phyloP scores from a whole-genome alignment of 2,329 filamentous ascomycete species.

The Nigrospora sphaerica region DNA sequence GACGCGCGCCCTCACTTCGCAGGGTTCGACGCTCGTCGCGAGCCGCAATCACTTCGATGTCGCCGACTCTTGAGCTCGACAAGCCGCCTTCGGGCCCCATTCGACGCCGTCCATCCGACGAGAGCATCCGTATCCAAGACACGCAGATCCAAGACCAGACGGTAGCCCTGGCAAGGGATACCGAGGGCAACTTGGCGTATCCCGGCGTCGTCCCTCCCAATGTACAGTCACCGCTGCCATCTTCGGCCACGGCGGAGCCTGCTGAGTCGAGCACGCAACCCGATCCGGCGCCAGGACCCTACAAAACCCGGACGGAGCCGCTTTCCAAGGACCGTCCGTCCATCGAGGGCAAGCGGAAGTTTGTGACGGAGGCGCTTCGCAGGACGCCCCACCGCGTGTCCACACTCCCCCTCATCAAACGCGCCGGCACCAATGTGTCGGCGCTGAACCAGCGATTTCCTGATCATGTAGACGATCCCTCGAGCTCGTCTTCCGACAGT shows the following conservation, averaged over 20 bases:
- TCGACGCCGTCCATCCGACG: slow-evolving; percentile 6
- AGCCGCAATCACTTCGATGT: slow-evolving; percentile 9
- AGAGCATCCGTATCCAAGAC: slow-evolving; percentile 6
- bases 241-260: slow-evolving; percentile 3
- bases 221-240: slow-evolving; percentile 10
- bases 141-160: slow-evolving; percentile 7
- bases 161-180: slow-evolving; percentile 11
- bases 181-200: slow-evolving; percentile 13
- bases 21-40: background rate
- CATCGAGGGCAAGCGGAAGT: slow-evolving; percentile 7
- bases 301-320: slow-evolving; percentile 10
- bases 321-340: slow-evolving; percentile 7
- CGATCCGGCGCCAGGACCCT: slow-evolving; percentile 2
- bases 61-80: slow-evolving; percentile 15
- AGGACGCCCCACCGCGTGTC: slow-evolving; percentile 5
- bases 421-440: slow-evolving; percentile 14
- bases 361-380: slow-evolving; percentile 11
- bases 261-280: background rate
- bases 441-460: slow-evolving; percentile 8
- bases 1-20: too few relatives aligned
- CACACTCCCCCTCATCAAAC: slow-evolving; percentile 9
- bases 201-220: slow-evolving; percentile 16
- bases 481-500: slow-evolving; percentile 12
- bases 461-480: slow-evolving; percentile 8
- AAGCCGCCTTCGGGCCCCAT: slow-evolving; percentile 17